Evolutionary conservation across 176 grass and related monocot species (phyloP).

Genomic region (Guadua angustifolia): DNA sequence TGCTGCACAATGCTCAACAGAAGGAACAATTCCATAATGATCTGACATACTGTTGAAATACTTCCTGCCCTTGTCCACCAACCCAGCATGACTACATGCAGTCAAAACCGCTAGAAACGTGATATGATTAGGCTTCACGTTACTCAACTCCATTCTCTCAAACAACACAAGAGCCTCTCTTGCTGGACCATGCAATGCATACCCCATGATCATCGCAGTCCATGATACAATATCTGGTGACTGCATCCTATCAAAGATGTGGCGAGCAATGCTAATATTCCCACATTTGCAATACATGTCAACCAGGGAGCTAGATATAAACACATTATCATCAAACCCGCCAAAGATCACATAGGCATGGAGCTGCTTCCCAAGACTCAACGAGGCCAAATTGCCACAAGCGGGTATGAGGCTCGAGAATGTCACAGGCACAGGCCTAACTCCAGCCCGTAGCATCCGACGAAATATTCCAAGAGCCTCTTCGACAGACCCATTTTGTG

Average conservation of each 20-base stretch:
- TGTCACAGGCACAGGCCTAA: constrained; percentile 56
- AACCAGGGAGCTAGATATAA: constrained; percentile 70
- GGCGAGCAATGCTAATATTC: constrained; percentile 48
- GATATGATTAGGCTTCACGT: constrained; percentile 63
- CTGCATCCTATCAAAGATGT: constrained; percentile 56
- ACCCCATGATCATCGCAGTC: constrained; percentile 76
- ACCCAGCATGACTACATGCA: constrained; percentile 81
- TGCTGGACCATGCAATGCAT: constrained; percentile 75
- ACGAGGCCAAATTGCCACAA: constrained; percentile 56
- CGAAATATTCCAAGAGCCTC: constrained; percentile 67
- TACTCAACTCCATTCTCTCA: constrained; percentile 59
- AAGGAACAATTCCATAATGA: constrained; percentile 59
- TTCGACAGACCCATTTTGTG: constrained; percentile 61
- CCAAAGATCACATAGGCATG: constrained; percentile 55
- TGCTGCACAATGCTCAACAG: constrained; percentile 64
- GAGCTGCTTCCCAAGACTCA: constrained; percentile 65
- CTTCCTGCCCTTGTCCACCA: constrained; percentile 63
- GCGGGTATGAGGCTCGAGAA: constrained; percentile 69
- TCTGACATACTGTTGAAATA: constrained; percentile 70
- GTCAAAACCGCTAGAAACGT: constrained; percentile 70
- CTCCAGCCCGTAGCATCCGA: constrained; percentile 49
- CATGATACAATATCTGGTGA: constrained; percentile 67
- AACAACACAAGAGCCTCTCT: constrained; percentile 68
- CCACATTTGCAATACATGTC: constrained; percentile 86
- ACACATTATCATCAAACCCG: constrained; percentile 51